These are phyloP conservation scores for Trypanosoma caninum DNA, from an alignment of 208 protist species.

Conservation along the genomic window DNA sequence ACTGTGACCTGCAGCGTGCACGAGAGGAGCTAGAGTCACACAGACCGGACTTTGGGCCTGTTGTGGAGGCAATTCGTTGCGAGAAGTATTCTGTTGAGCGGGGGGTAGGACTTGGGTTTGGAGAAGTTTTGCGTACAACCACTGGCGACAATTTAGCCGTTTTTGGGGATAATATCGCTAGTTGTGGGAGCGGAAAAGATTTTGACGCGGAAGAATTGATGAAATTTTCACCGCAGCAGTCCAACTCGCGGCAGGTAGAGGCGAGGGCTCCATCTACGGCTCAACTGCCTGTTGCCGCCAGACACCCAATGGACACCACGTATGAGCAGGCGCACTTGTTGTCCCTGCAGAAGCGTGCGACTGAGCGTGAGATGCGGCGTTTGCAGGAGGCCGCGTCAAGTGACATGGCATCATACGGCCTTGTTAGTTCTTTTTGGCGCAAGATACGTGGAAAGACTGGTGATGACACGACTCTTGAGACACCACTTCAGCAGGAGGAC, in stretches of 20 bases:
- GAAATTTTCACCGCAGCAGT: not conserved
- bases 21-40: slow-evolving; percentile 35
- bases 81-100: slow-evolving; percentile 57
- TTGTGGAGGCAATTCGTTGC: slow-evolving; percentile 43
- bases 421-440: slow-evolving; percentile 8
- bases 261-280: not conserved
- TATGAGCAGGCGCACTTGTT: slow-evolving; percentile 30
- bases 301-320: slow-evolving; percentile 83
- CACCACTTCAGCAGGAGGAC: slow-evolving; percentile 42
- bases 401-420: slow-evolving; percentile 1
- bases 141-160: too few relatives aligned
- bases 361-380: slow-evolving; percentile 38
- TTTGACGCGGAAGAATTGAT: not conserved
- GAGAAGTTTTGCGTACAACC: too few relatives aligned
- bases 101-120: too few relatives aligned
- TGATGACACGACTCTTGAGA: slow-evolving; percentile 1
- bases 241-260: not conserved
- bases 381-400: slow-evolving; percentile 14
- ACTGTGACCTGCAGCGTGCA: slow-evolving; percentile 39
- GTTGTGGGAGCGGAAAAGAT: not conserved
- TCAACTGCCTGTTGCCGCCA: not conserved
- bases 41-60: slow-evolving; percentile 53
- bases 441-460: slow-evolving; percentile 6
- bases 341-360: slow-evolving; percentile 26
- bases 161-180: too few relatives aligned